Evolutionary conservation across 2,329 filamentous ascomycete species (phyloP), one percentile per base, ranked within the genome.

Genomic region (Daldinia eschscholtzii): DNA sequence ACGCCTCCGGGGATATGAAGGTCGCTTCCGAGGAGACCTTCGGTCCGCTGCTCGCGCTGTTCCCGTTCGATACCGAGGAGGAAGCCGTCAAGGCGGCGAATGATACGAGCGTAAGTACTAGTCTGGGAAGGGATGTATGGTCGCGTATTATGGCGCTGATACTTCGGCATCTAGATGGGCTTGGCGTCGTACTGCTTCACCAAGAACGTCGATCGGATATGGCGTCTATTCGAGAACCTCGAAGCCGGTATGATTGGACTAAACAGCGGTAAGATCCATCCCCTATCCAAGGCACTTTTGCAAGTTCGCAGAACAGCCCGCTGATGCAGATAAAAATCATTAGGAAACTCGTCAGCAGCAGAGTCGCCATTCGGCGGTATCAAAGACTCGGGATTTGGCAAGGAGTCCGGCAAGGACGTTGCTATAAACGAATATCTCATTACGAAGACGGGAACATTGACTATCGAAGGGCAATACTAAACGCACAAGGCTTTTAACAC

Each of bases 151-250:
- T 28, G 10, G 23, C n/a, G 18, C 20, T n/a, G 20, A 23, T 33
- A 33, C 30, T 9, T 6, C 15, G 2, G 1, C 12, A 37, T 35
- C 1, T 30, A 77, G 76, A 88, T 89, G 85, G 88, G 88, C 5
- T 80, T 89, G 42, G 85, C 87, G 2, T 85, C 83, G 52, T 88
- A 88, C 66, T 84, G 84, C 71, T 88, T 88, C 76, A 89, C 87
- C 4, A 87, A 88, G 80, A 86, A 89, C 71, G 79, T 87, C 9
- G 85, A 88, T 73, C 82, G 87, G 1, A 80, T 85, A 61, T 89
- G 86, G 84, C 81, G 87, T 44, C 75, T 89, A 71, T 83, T 88
- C 64, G 87, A 89, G 77, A 87, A 85, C 63, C 79, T 90, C 2
- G 87, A 90, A 75, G 86, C 87, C 4, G 88, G 82, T 59, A 80